Percentiles rank a stretch among this genome's conserved stretches.
These are phyloP conservation scores for Cerrena zonata DNA, from an alignment of 1,284 basidiomycete species.

Conservation along the genomic window DNA sequence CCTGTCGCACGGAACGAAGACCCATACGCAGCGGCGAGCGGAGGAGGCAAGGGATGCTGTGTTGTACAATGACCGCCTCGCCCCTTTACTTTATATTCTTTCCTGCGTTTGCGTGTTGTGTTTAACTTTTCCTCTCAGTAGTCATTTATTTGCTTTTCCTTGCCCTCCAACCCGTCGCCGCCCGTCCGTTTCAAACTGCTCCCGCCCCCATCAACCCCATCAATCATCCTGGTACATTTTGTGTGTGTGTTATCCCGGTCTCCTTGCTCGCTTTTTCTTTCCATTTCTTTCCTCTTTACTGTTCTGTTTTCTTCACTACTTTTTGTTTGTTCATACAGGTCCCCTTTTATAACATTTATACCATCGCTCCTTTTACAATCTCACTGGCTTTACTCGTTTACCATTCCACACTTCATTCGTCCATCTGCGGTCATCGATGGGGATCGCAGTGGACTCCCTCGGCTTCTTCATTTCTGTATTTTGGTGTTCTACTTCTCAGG, in stretches of 20 bases:
- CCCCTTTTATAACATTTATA: constrained; percentile 20
- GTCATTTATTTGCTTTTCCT: constrained; percentile 4
- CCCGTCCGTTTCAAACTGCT: background rate
- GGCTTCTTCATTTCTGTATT: background rate
- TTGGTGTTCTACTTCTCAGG: background rate
- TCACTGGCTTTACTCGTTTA: background rate
- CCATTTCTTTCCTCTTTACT: background rate
- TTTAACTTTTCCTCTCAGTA: constrained; percentile 9
- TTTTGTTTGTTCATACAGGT: constrained; percentile 8
- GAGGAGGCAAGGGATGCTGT: constrained; percentile 52
- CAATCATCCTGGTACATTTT: background rate
- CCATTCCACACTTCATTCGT: background rate
- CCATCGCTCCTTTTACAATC: constrained; percentile 23
- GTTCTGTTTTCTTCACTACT: constrained; percentile 1
- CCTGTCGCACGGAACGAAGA: constrained; percentile 83
- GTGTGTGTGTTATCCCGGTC: background rate
- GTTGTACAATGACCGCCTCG: constrained; percentile 34
- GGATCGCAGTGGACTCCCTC: background rate
- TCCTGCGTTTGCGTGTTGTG: constrained; percentile 4
- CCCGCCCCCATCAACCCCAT: background rate
- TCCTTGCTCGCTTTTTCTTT: background rate
- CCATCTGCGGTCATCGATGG: background rate
- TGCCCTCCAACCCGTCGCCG: background rate
- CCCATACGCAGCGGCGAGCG: constrained; percentile 71
- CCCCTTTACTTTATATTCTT: constrained; percentile 10